These are phyloP conservation scores for Pichia sp. DNA, from an alignment of 1,139 yeast genomes.

Conservation along the genomic window DNA sequence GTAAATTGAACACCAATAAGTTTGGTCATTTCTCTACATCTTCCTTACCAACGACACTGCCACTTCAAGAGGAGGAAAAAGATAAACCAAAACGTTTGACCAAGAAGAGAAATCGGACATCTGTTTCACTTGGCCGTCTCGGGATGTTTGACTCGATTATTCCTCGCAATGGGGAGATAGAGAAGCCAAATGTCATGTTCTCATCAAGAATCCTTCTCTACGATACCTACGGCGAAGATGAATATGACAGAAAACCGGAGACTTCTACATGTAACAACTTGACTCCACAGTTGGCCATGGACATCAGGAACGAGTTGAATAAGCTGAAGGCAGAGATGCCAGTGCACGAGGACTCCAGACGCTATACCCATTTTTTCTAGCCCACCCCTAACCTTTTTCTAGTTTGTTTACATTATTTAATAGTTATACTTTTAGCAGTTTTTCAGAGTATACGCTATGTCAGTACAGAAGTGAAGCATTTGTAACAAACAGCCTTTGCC, in stretches of 20 bases:
- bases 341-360: slow-evolving; percentile 69
- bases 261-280: slow-evolving; percentile 88
- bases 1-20: slow-evolving; percentile 9
- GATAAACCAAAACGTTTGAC: slow-evolving; percentile 21
- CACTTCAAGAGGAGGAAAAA: slow-evolving; percentile 13
- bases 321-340: slow-evolving; percentile 71
- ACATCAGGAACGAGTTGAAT: slow-evolving; percentile 83
- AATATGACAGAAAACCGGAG: slow-evolving; percentile 92
- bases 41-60: slow-evolving; percentile 13
- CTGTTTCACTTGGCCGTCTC: slow-evolving; percentile 24
- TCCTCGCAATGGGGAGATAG: slow-evolving; percentile 11
- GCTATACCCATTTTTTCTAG: slow-evolving; percentile 79
- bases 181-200: slow-evolving; percentile 51
- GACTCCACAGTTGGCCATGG: slow-evolving; percentile 84
- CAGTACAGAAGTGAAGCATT: no score
- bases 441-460: background rate
- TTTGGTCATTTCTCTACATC: slow-evolving; percentile 12
- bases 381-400: background rate
- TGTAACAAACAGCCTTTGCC: no score
- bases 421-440: background rate
- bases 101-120: slow-evolving; percentile 20
- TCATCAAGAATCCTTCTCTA: slow-evolving; percentile 80
- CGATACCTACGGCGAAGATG: slow-evolving; percentile 80
- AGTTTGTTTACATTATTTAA: background rate
- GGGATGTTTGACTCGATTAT: slow-evolving; percentile 25